These are phyloP conservation scores for Sporothrix humicola DNA, from an alignment of 2,329 filamentous ascomycete genomes.

Conservation along the genomic window DNA sequence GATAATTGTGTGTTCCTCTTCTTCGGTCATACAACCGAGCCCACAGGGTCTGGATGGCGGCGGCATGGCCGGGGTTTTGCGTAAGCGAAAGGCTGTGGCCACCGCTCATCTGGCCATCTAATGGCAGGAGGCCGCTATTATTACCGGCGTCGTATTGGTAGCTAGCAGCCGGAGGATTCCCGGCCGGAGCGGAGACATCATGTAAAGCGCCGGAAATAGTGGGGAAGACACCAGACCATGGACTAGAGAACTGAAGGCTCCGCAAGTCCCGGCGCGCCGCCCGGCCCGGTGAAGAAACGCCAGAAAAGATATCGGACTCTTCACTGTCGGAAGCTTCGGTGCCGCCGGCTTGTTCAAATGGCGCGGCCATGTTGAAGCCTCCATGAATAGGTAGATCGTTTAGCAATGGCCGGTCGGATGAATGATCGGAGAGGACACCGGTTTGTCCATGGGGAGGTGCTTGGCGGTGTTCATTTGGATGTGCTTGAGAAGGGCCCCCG, in stretches of 20 bases:
- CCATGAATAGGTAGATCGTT: too few species aligned
- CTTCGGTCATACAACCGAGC: conserved; percentile 42
- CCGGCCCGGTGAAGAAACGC: conserved; percentile 10
- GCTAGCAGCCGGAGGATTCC: too few species aligned
- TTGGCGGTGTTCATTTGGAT: background rate
- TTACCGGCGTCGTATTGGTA: background rate
- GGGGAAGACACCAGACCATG: background rate
- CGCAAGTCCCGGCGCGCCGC: background rate
- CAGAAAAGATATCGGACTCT: conserved; percentile 4
- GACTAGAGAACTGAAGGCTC: background rate
- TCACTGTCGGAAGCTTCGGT: background rate
- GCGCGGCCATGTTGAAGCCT: too few species aligned
- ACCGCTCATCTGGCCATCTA: background rate
- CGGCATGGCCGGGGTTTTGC: background rate
- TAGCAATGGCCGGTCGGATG: background rate
- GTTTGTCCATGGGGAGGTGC: too few species aligned
- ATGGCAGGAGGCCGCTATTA: background rate
- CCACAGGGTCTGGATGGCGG: background rate
- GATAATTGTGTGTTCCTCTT: conserved; percentile 35
- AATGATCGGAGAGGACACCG: background rate
- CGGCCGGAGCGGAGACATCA: too few species aligned
- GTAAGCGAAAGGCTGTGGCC: background rate
- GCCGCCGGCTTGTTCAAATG: too few species aligned
- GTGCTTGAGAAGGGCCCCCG: too few species aligned
- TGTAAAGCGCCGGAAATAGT: background rate